phyloP scores from a whole-genome alignment of 768 basidiomycete species.

The Lentinula raphanica region DNA sequence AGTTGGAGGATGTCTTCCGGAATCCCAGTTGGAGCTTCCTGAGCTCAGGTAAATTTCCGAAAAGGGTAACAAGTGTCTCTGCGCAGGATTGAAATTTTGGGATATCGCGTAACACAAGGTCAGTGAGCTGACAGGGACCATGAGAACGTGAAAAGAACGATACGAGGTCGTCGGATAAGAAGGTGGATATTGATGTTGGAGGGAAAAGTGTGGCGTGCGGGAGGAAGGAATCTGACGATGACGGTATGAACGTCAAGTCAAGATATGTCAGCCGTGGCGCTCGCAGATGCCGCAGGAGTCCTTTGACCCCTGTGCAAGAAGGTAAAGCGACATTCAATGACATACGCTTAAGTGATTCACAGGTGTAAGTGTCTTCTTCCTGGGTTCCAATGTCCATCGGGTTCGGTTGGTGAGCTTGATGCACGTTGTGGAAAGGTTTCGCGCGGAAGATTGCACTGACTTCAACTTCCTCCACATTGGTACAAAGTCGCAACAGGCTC shows the following conservation, averaged over 20 bases:
- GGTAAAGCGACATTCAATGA: constrained; percentile 1
- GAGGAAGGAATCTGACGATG: neutral
- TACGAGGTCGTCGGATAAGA: neutral
- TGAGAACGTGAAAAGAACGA: neutral
- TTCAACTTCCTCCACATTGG: neutral
- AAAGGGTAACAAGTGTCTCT: neutral
- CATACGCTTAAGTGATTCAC: neutral
- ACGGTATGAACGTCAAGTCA: neutral
- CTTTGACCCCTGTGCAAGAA: neutral
- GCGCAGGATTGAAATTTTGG: neutral
- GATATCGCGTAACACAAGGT: neutral
- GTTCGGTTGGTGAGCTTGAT: neutral
- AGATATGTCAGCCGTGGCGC: neutral
- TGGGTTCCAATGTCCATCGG: neutral
- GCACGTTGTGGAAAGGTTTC: neutral
- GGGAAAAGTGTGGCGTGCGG: neutral
- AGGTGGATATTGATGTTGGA: neutral
- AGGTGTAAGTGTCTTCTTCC: neutral
- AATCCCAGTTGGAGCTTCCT: neutral
- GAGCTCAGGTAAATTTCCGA: neutral
- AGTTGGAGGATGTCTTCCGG: neutral
- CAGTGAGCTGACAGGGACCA: neutral
- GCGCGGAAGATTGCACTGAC: neutral
- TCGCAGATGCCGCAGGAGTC: neutral
- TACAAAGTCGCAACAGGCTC: neutral